phyloP scores from a whole-genome alignment of 1,139 yeast species.

The Spathaspora sp. region DNA sequence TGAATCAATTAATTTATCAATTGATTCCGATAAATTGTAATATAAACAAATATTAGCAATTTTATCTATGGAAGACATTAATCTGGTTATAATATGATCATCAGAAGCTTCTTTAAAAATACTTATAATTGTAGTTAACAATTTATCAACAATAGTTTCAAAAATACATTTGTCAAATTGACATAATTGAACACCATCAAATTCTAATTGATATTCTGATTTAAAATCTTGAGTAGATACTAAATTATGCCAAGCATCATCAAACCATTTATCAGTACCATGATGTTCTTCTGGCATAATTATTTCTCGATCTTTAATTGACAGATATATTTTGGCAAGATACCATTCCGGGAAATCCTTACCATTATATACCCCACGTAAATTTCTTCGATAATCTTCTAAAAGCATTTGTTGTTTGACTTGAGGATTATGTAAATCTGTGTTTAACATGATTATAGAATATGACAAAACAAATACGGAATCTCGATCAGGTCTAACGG shows the following conservation, averaged over 20 bases:
- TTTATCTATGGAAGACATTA: constrained; percentile 85
- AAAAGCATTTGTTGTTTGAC: constrained; percentile 85
- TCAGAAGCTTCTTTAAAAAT: constrained; percentile 88
- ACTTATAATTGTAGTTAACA: constrained; percentile 67
- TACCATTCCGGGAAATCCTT: constrained; percentile 87
- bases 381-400: constrained; percentile 75
- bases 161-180: constrained; percentile 72
- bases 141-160: constrained; percentile 55
- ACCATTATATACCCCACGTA: constrained; percentile 76
- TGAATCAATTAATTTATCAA: constrained; percentile 64
- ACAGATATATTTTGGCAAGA: constrained; percentile 71
- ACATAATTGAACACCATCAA: constrained; percentile 25
- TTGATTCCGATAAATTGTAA: constrained; percentile 54
- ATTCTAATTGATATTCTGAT: constrained; percentile 15
- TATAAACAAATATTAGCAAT: constrained; percentile 73
- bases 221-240: constrained; percentile 49
- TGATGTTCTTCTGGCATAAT: constrained; percentile 98
- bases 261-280: constrained; percentile 85
- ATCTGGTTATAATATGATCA: constrained; percentile 82
- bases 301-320: constrained; percentile 84
- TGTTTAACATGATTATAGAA: constrained; percentile 74
- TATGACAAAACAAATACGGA: constrained; percentile 72
- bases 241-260: constrained; percentile 87
- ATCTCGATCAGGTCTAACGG: constrained; percentile 68
- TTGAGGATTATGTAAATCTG: constrained; percentile 77